Conservation (phyloP, 495 filamentous ascomycete species). For the Aspergillus wentii region DNA sequence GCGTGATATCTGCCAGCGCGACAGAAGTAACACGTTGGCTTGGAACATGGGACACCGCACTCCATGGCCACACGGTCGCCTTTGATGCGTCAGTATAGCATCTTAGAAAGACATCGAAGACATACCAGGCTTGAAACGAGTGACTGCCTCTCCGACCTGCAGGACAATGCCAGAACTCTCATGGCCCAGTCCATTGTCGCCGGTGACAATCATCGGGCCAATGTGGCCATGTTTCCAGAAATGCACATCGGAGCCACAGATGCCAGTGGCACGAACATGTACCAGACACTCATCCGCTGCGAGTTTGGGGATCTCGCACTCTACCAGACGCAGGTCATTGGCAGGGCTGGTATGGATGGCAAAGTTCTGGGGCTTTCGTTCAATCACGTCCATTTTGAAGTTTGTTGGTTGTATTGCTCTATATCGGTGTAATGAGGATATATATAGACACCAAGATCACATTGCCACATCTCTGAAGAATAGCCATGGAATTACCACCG, state of each 20-base stretch:
- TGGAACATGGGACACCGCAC: conserved; percentile 60
- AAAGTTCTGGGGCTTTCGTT: conserved; percentile 10
- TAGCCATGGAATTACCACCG: too few relatives aligned
- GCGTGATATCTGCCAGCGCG: conserved; percentile 63
- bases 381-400: conserved; percentile 12
- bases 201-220: conserved; percentile 58
- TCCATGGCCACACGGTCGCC: conserved; percentile 69
- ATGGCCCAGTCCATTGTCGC: conserved; percentile 62
- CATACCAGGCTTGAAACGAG: conserved; percentile 17
- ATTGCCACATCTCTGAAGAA: too few relatives aligned
- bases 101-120: neutral
- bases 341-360: conserved; percentile 17
- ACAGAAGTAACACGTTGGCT: conserved; percentile 50
- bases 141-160: conserved; percentile 42
- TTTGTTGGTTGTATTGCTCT: too few relatives aligned
- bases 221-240: conserved; percentile 72
- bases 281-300: conserved; percentile 30
- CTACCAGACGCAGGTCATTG: conserved; percentile 13
- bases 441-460: too few relatives aligned
- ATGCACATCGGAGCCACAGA: conserved; percentile 56
- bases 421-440: too few relatives aligned
- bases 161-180: conserved; percentile 63
- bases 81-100: conserved; percentile 10
- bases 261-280: conserved; percentile 38
- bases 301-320: conserved; percentile 12